Evolutionary conservation across 2,329 filamentous ascomycete genomes (phyloP).

Genomic region (Shiraia sp.): DNA sequence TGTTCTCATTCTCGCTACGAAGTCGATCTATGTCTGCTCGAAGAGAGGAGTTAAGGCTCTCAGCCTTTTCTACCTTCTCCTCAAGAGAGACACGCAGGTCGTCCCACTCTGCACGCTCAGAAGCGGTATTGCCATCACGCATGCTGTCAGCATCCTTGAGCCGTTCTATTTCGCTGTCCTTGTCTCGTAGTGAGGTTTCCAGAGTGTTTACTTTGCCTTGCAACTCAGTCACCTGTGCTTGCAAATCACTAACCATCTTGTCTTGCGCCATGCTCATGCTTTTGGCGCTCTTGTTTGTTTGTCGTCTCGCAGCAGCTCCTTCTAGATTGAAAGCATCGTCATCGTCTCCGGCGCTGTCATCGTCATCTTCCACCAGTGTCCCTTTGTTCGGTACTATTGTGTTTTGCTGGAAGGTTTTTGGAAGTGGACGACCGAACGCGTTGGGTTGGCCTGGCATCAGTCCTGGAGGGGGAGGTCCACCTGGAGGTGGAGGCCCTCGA

Average conservation of each 20-base stretch:
- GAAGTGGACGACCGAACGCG: conserved; percentile 74
- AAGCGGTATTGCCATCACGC: conserved; percentile 54
- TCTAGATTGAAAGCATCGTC: conserved; percentile 67
- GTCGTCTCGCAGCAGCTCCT: conserved; percentile 44
- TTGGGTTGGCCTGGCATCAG: conserved; percentile 46
- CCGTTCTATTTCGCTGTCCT: conserved; percentile 69
- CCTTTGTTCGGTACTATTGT: conserved; percentile 98
- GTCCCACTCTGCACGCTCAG: conserved; percentile 73
- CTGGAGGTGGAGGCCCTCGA: conserved; percentile 51
- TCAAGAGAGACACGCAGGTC: conserved; percentile 70
- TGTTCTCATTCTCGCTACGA: conserved; percentile 67
- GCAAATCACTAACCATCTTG: conserved; percentile 70
- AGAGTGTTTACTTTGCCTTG: conserved; percentile 73
- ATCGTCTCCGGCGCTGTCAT: conserved; percentile 57
- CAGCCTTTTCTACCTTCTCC: conserved; percentile 71
- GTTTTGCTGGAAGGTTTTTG: conserved; percentile 91
- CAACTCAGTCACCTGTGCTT: conserved; percentile 74
- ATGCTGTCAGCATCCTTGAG: conserved; percentile 63
- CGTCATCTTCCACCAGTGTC: conserved; percentile 91
- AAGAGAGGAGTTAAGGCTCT: conserved; percentile 77
- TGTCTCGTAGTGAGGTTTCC: conserved; percentile 69
- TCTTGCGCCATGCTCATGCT: conserved; percentile 40
- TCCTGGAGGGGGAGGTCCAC: conserved; percentile 38
- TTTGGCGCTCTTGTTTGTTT: conserved; percentile 50
- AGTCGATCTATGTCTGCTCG: conserved; percentile 77